Conservation (phyloP, 306 rosid genomes). For the Oxytropis ochrocephala region DNA sequence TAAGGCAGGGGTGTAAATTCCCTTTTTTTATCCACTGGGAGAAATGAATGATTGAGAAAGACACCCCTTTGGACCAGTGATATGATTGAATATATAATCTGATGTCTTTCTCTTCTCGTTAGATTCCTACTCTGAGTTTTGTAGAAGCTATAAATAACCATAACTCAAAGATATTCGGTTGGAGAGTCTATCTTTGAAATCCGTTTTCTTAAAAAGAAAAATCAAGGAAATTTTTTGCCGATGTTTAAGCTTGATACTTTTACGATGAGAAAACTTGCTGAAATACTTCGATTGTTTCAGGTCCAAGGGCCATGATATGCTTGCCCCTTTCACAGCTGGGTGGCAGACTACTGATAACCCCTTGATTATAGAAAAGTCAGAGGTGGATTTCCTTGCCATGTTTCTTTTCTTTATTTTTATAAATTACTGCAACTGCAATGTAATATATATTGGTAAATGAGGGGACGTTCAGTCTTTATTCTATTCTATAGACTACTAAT, state of each 20-base stretch:
- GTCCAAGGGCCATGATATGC: conserved; percentile 83
- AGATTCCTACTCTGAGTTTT: not conserved
- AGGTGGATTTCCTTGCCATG: conserved; percentile 37
- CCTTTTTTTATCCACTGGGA: not conserved
- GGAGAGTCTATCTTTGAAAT: not conserved
- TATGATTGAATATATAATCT: conserved; percentile 11
- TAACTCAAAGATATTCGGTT: not conserved
- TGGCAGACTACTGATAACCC: conserved; percentile 68
- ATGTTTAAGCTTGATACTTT: not conserved
- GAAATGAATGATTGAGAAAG: not conserved
- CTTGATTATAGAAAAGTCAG: conserved; percentile 74
- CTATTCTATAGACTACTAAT: not conserved
- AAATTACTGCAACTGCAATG: not conserved
- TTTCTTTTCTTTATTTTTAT: not conserved
- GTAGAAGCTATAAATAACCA: not conserved
- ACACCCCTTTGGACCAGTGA: not conserved
- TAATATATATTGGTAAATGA: not conserved
- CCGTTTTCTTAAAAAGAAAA: not conserved
- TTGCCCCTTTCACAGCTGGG: conserved; percentile 98
- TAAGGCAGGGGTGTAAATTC: not conserved
- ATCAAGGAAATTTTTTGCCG: not conserved
- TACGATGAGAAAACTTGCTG: conserved; percentile 4
- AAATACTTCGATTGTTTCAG: conserved; percentile 37
- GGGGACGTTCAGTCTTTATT: not conserved
- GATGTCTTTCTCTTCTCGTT: not conserved